Evolutionary conservation across 768 basidiomycete genomes (phyloP).

Genomic region (Rhodotorula kratochvilovae): DNA sequence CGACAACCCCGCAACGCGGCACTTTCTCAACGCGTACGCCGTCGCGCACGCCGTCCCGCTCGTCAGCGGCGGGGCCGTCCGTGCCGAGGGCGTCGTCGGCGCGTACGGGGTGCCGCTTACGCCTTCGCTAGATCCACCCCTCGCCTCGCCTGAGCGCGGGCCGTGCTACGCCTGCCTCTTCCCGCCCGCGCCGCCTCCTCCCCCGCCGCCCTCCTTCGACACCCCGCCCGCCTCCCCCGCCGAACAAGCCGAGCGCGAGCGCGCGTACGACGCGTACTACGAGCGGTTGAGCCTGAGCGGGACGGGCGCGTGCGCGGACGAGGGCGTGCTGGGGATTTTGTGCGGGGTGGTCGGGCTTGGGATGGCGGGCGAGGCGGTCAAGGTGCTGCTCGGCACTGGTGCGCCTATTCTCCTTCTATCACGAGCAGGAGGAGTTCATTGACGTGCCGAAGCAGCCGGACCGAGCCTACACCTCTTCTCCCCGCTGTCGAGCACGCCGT

Average conservation of each 20-base stretch:
- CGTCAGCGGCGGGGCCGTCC: slow-evolving; percentile 82
- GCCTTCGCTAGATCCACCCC: neutral
- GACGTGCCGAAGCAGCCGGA: slow-evolving; percentile 53
- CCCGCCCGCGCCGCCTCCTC: slow-evolving; percentile 67
- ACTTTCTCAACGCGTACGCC: slow-evolving; percentile 81
- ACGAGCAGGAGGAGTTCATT: neutral
- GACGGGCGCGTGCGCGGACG: slow-evolving; percentile 38
- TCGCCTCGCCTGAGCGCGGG: slow-evolving; percentile 45
- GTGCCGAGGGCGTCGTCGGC: slow-evolving; percentile 49
- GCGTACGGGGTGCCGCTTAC: slow-evolving; percentile 43
- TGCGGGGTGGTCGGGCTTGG: slow-evolving; percentile 67
- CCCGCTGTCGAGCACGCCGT: slow-evolving; percentile 60
- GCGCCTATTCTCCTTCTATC: slow-evolving; percentile 24
- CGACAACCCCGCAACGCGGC: slow-evolving; percentile 85
- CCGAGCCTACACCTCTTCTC: slow-evolving; percentile 71
- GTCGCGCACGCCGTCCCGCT: slow-evolving; percentile 72
- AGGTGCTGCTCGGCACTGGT: slow-evolving; percentile 30
- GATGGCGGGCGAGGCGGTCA: slow-evolving; percentile 28
- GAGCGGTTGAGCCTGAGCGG: slow-evolving; percentile 29
- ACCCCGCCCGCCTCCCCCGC: neutral
- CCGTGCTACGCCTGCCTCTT: slow-evolving; percentile 95
- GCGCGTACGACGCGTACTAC: slow-evolving; percentile 13
- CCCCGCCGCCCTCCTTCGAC: slow-evolving; percentile 40
- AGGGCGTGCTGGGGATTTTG: slow-evolving; percentile 52
- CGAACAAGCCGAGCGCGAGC: slow-evolving; percentile 42